Evolutionary conservation across 2,329 filamentous ascomycete species (phyloP), one percentile per base, ranked within the genome.

Genomic region (Talaromyces marneffei): DNA sequence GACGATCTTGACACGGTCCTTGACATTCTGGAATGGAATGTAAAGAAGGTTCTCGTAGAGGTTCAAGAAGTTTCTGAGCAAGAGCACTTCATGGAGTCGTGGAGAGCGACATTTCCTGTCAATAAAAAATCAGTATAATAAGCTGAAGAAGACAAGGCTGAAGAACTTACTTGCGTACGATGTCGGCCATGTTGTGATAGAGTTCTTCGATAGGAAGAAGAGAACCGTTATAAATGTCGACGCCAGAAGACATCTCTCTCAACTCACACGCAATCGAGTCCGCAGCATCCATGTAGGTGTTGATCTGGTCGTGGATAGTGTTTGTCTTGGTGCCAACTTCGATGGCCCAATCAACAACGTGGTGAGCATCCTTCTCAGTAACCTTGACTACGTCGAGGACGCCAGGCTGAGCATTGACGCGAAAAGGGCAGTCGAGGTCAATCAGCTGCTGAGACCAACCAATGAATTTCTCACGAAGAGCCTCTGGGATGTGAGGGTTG

Each of bases 311-410:
- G 7, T 53, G 57, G 25, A 52, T 53, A 16, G 10, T 10, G 18
- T 53, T 59, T 25, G 39, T 52, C 10, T 53, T 44, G 6, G 46
- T 59, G 14, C 57, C 57, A 27, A 59, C 27, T 12, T 33, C 48
- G 25, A 59, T 53, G 5, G 57, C 46, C 57, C 57, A 59, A 25
- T 59, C 46, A 27, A 59, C 57, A n/a, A 59, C 46, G 9, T 10
- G 25, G n/a, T 53, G 57, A 33, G 57, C 57, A 44, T 59, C 57
- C n/a, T 31, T 59, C 35, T 59, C 57, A 39, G 33, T 53, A 1
- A 59, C 50, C 18, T 53, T 53, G 37, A 42, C n/a, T 12, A 53
- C 31, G 10, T 53, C 33, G 16, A 29, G 40, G 12, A 18, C 20
- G 16, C 29, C 23, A 35, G 57, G 48, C 18, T 31, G 37, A 1